Evolutionary conservation across 148 eudicot genomes (phyloP), one percentile per base, ranked within the genome.

Genomic region (Fallopia convolvulus): DNA sequence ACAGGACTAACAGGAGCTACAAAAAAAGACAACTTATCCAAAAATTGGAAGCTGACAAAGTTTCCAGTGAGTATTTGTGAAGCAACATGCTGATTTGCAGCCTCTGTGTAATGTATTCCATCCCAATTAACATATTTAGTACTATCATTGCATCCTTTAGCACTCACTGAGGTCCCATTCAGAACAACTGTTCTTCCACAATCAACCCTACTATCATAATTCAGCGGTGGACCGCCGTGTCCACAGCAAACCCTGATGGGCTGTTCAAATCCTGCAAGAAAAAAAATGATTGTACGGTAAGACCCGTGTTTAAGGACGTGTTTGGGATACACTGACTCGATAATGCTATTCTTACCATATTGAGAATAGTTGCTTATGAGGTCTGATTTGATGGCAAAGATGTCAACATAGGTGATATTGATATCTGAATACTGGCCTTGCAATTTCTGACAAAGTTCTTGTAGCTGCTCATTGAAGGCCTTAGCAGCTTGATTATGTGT

Each of bases 101-200:
- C 89, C 55, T 88, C 91, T 15, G 91, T 88, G 81, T 86, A 88
- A 80, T 88, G 89, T 73, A 86, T 86, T 17, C 91, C 91, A 65
- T 88, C 91, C 91, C 91, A 88, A 40, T 76, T 86, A 12, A 88
- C 80, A 77, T 84, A 84, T 23, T 84, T 80, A 49, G 78, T 2
- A 30, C 77, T 75, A 8, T 81, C 74, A 52, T 42, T 68, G 36
- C 83, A 81, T 20, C 78, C 52, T 30, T 50, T 53, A 30, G 83
- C 74, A 12, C 78, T 77, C 52, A 74, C 75, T n/a, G 50, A 40
- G 36, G 72, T 81, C 30, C 83, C 83, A 65, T 81, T 77, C 9
- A 77, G 18, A 63, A 58, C 47, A 75, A 47, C 75, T 2, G 74
- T 81, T 39, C 18, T 20, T 70, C 83, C 80, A 75, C 83, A 81